Base-by-base conservation (phyloP, 495 filamentous ascomycete species). In the Penicillium odoratum region DNA sequence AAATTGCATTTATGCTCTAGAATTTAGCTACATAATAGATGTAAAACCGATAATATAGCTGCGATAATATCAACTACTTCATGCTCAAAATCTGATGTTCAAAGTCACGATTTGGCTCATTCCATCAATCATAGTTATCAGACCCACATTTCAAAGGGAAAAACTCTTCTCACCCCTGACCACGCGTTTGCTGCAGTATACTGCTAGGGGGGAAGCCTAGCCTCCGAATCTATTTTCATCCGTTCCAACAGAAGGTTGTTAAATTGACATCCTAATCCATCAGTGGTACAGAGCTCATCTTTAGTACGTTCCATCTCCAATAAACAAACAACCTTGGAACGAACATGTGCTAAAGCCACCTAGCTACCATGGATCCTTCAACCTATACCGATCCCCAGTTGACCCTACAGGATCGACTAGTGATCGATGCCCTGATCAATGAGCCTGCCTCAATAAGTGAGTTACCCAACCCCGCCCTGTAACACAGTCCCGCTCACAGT, bases 321-420 rank as follows among this genome's bases (percentile, higher is more conserved):
- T 47, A 28, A 26, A 47, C 18, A 13, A 15, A 29, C 8, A 21
- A 21, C 21, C 21, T 21, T 2, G 21, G 21, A 10, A 33, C 9
- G 31, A 40, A n/a, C 28, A 31, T 13, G 4, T 30, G 28, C 46
- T 48, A 48, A 48, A 48, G 30, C 29, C 21, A 11, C 28, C 21
- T 15, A 55, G 30, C 60, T 53, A 58, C 44, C 53, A 73, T 71
- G 69, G 74, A 74, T 62, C 71, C 71, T 3, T 44, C 66, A 33
- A 69, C 67, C n/a, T 76, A 70, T 48, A 64, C 78, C 48, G 75
- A 78, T 65, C 79, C 78, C 45, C 69, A 80, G 57, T 66, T 84
- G 55, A 78, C 81, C 34, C 71, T 67, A 30, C 70, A 77, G 33
- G 82, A 85, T 61, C 62, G 65, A 42, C 55, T 83, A 51, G 78